Evolutionary conservation across 495 filamentous ascomycete species (phyloP).

Genomic region (Cercophora samala): DNA sequence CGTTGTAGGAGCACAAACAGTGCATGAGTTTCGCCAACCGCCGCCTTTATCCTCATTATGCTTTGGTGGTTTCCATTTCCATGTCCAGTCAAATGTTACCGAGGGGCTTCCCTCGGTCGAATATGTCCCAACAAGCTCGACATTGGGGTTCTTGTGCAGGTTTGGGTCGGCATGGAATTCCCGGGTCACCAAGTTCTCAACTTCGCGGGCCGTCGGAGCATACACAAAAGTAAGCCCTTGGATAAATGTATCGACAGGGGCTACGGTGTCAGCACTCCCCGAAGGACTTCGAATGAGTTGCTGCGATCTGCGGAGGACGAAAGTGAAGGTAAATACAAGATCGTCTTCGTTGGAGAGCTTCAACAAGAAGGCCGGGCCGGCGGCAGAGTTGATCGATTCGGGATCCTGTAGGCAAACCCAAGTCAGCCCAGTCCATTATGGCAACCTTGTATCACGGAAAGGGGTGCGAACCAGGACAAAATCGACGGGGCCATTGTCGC

Average conservation of each 20-base stretch:
- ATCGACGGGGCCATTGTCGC: conserved; percentile 75
- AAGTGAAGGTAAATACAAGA: conserved; percentile 86
- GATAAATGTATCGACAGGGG: conserved; percentile 66
- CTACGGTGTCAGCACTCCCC: conserved; percentile 38
- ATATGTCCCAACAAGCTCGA: conserved; percentile 86
- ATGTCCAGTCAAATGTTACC: conserved; percentile 90
- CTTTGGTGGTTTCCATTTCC: conserved; percentile 95
- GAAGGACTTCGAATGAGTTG: conserved; percentile 35
- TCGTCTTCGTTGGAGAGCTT: conserved; percentile 90
- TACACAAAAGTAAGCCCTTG: conserved; percentile 91
- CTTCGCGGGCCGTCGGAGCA: conserved; percentile 75
- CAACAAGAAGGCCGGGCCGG: conserved; percentile 71
- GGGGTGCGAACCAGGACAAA: conserved; percentile 75
- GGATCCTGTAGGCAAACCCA: conserved; percentile 60
- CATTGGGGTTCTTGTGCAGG: conserved; percentile 93
- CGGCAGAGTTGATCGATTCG: conserved; percentile 55
- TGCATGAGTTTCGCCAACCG: conserved; percentile 94
- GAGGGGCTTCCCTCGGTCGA: conserved; percentile 74
- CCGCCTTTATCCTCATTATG: conserved; percentile 75
- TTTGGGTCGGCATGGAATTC: conserved; percentile 98
- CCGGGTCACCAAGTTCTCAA: conserved; percentile 88
- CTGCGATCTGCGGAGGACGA: conserved; percentile 71
- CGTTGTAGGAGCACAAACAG: conserved; percentile 47
- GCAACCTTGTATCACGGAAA: conserved; percentile 9
- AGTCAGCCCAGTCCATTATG: conserved; percentile 10